Conservation (phyloP, 2,329 filamentous ascomycete genomes). For the Ophiocordyceps camponoti-leonardi region DNA sequence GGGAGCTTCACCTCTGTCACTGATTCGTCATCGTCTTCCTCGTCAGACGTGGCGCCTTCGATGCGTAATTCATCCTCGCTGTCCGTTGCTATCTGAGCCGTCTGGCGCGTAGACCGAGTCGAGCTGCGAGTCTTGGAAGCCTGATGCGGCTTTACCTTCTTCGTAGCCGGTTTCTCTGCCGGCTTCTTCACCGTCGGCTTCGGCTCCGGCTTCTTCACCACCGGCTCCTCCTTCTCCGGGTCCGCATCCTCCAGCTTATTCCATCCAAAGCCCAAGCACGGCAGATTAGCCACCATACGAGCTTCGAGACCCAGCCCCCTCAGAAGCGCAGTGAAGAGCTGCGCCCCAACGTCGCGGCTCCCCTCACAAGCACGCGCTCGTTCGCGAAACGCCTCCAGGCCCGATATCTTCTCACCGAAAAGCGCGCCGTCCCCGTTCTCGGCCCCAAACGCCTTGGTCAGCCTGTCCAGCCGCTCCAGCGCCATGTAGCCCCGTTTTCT, state of each 20-base stretch:
- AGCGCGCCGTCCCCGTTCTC: constrained; percentile 40
- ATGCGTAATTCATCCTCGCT: constrained; percentile 29
- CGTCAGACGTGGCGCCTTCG: constrained; percentile 31
- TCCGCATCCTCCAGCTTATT: constrained; percentile 70
- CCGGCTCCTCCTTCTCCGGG: constrained; percentile 19
- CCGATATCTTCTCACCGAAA: constrained; percentile 63
- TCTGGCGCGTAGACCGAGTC: constrained; percentile 1
- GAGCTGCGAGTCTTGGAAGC: constrained; percentile 4
- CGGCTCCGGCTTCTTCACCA: constrained; percentile 1
- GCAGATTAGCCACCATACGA: constrained; percentile 68
- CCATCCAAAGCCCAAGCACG: constrained; percentile 81
- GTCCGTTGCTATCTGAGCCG: constrained; percentile 13
- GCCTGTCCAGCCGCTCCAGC: constrained; percentile 54
- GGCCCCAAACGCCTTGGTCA: constrained; percentile 52
- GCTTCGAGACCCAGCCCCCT: constrained; percentile 68
- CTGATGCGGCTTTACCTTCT: constrained; percentile 3
- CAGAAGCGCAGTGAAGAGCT: constrained; percentile 76
- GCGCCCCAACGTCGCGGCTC: constrained; percentile 73
- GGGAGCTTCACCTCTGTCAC: constrained; percentile 33
- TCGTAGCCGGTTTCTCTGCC: constrained; percentile 1
- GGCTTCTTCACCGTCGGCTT: constrained; percentile 4
- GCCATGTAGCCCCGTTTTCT: constrained; percentile 84
- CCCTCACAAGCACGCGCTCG: constrained; percentile 56
- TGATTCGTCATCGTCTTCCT: constrained; percentile 43
- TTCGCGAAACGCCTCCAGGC: constrained; percentile 48